A percentile compares a stretch with the other conserved stretches of the same genome.
These are phyloP conservation scores for Penicillium griseofulvum DNA, from an alignment of 2,329 filamentous ascomycete species.

Conservation along the genomic window DNA sequence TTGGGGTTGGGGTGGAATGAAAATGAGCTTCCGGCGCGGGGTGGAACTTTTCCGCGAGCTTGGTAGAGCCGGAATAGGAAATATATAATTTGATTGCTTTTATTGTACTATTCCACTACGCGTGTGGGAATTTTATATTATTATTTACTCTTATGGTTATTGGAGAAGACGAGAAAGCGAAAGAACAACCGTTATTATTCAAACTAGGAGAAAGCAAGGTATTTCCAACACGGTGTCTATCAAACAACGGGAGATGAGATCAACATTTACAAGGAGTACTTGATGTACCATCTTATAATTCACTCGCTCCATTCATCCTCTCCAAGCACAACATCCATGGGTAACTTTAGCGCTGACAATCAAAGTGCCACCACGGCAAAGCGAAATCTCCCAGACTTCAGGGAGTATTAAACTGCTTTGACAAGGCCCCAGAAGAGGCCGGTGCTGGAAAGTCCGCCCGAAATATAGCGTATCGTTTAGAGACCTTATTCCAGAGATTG, in stretches of 20 bases:
- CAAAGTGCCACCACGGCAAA: not conserved
- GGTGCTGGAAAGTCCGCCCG: not conserved
- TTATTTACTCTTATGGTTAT: not conserved
- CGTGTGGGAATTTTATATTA: no score
- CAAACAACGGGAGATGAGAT: no score
- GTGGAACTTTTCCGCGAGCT: slow-evolving; percentile 10
- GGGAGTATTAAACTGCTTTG: not conserved
- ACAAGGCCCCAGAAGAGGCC: not conserved
- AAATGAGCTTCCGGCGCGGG: slow-evolving; percentile 9
- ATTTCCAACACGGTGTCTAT: no score
- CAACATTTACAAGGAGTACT: no score
- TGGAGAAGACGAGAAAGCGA: no score
- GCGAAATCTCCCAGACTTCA: not conserved
- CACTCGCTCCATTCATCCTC: not conserved
- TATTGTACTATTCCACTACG: no score
- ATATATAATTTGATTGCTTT: not conserved
- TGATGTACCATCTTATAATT: no score
- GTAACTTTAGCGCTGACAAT: not conserved
- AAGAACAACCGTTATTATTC: no score
- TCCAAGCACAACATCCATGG: not conserved
- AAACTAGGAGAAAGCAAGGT: no score
- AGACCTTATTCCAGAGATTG: not conserved
- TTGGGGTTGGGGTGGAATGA: slow-evolving; percentile 3
- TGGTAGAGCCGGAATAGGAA: not conserved
- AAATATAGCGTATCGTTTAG: not conserved